Evolutionary conservation across 306 rosid species (phyloP).

Genomic region (Dalbergia cochinchinensis): DNA sequence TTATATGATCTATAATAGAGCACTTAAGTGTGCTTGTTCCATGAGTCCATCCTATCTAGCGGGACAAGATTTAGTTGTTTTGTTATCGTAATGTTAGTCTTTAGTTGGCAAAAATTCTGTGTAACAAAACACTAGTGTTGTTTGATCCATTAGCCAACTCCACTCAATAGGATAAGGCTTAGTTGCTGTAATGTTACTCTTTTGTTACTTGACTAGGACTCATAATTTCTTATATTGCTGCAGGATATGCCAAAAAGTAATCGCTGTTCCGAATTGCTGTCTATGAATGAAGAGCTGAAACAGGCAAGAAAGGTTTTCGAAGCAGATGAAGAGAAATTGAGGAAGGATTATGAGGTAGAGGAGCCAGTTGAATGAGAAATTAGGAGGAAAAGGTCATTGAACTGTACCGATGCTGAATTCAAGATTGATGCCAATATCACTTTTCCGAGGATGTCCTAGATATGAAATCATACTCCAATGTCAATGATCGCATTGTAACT

Average conservation of each 20-base stretch:
- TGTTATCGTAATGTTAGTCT: too few relatives aligned
- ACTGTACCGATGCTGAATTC: constrained; percentile 1
- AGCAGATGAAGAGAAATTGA: constrained; percentile 84
- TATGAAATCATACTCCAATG: neutral
- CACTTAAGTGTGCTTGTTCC: too few relatives aligned
- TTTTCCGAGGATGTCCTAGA: constrained; percentile 4
- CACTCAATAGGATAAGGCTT: too few relatives aligned
- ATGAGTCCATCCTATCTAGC: too few relatives aligned
- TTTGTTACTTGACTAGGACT: neutral
- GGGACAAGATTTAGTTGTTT: too few relatives aligned
- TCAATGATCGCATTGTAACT: neutral
- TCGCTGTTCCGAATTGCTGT: constrained; percentile 82
- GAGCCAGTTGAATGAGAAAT: constrained; percentile 55
- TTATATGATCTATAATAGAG: too few relatives aligned
- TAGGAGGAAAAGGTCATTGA: constrained; percentile 26
- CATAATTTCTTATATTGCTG: constrained; percentile 16
- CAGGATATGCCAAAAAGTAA: constrained; percentile 86
- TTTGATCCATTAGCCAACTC: too few relatives aligned
- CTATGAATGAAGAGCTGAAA: constrained; percentile 93
- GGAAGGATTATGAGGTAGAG: constrained; percentile 77
- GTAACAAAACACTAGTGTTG: too few relatives aligned
- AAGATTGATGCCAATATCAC: constrained; percentile 6
- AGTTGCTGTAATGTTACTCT: too few relatives aligned
- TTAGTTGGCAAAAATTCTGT: too few relatives aligned
- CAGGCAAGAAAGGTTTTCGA: constrained; percentile 94